Conservation (phyloP, 371 early-diverging fungal genomes). For the Mortierella sp. region DNA sequence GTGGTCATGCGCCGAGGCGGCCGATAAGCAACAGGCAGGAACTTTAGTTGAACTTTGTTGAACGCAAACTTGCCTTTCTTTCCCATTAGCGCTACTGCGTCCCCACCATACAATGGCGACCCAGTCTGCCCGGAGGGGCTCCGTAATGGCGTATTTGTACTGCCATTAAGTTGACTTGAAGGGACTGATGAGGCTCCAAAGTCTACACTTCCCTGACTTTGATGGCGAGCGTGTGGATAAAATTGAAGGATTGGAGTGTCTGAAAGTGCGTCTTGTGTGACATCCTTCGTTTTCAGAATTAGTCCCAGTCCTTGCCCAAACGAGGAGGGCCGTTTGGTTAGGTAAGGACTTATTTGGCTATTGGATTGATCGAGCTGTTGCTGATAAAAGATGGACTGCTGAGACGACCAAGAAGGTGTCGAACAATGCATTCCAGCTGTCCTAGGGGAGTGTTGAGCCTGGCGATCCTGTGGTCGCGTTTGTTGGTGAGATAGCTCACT, state of each 20-base stretch:
- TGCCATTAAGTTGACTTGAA: background rate
- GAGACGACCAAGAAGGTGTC: constrained; percentile 52
- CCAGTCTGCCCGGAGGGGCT: background rate
- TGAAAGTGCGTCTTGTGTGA: background rate
- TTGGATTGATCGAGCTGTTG: constrained; percentile 12
- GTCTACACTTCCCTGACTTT: constrained; percentile 17
- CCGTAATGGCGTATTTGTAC: background rate
- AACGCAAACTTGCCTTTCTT: constrained; percentile 52
- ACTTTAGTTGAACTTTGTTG: constrained; percentile 47
- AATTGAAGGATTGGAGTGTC: background rate
- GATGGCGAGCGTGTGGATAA: constrained; percentile 3
- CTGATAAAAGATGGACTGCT: constrained; percentile 34
- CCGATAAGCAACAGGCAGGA: constrained; percentile 39
- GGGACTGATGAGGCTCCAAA: background rate
- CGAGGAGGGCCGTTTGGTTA: constrained; percentile 14
- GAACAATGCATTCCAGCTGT: constrained; percentile 17
- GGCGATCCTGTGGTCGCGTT: background rate
- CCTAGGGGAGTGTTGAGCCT: background rate
- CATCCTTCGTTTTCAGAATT: constrained; percentile 9
- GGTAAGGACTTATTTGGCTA: background rate
- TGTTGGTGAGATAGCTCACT: background rate
- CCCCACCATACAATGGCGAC: background rate
- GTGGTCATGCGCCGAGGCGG: constrained; percentile 44
- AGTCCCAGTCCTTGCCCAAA: constrained; percentile 29
- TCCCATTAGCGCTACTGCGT: background rate